A percentile compares a stretch with the other conserved stretches of the same genome.
Conservation (phyloP, 345 rosid genomes). For the Camelina sativa region DNA sequence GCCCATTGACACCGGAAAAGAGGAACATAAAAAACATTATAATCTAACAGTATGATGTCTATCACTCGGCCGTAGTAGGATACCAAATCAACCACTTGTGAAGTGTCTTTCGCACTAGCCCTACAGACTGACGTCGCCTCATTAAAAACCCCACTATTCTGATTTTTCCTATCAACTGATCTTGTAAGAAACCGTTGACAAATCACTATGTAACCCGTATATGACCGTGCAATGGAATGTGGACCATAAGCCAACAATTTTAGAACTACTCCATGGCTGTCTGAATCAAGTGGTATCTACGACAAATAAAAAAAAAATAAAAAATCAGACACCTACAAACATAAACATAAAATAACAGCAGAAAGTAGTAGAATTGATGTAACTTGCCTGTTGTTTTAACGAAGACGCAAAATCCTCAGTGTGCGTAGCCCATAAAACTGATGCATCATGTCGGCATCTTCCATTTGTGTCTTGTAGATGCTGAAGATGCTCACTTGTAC, state of each 20-base stretch:
- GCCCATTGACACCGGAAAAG: no score
- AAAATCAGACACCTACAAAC: not conserved
- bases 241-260: not conserved
- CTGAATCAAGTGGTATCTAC: not conserved
- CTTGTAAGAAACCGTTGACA: not conserved
- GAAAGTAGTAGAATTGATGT: no score
- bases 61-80: no score
- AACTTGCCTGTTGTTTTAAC: no score
- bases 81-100: no score
- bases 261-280: not conserved
- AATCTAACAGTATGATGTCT: no score
- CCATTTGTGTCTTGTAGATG: not conserved
- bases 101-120: not conserved
- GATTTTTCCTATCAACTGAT: not conserved
- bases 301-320: no score
- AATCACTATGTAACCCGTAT: not conserved
- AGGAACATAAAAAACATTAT: no score
- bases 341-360: accelerated
- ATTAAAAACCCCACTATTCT: not conserved
- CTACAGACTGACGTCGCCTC: not conserved
- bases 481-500: not conserved
- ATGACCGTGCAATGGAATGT: not conserved
- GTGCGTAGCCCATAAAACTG: not conserved
- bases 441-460: not conserved
- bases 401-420: not conserved